Evolutionary conservation across 2,329 filamentous ascomycete species (phyloP).

Genomic region (Claviceps digitariae): DNA sequence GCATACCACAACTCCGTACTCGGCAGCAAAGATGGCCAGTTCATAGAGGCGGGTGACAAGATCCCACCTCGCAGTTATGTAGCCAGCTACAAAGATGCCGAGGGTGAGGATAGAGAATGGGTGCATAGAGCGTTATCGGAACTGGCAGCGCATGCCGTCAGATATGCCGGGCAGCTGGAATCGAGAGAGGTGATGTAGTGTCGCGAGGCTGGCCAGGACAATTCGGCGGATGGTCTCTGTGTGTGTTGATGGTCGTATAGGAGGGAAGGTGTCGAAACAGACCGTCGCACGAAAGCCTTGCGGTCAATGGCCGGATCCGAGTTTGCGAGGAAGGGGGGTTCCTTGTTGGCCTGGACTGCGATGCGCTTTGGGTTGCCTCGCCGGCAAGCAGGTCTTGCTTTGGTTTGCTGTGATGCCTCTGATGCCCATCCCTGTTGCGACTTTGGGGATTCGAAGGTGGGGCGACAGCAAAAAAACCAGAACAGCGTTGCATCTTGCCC

Average conservation of each 20-base stretch:
- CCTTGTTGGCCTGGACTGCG: not conserved
- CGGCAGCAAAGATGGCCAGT: slow-evolving; percentile 92
- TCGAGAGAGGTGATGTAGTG: not conserved
- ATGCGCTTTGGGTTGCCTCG: slow-evolving; percentile 1
- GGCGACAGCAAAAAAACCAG: not conserved
- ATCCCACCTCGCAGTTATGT: slow-evolving; percentile 98
- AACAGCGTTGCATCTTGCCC: not conserved
- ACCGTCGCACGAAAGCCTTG: not conserved
- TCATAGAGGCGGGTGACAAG: slow-evolving; percentile 95
- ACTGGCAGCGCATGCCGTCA: slow-evolving; percentile 30
- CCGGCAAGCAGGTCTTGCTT: not conserved
- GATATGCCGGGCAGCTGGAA: slow-evolving; percentile 1
- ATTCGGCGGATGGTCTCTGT: not conserved
- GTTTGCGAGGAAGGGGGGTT: not conserved
- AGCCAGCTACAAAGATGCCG: slow-evolving; percentile 98
- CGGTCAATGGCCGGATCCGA: not conserved
- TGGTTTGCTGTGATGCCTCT: not conserved
- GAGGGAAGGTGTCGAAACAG: not conserved
- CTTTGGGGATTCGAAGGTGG: slow-evolving; percentile 3
- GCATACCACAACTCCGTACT: slow-evolving; percentile 86
- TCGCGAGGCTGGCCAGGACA: slow-evolving; percentile 1
- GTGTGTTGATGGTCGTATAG: not conserved
- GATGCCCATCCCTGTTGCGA: slow-evolving; percentile 3
- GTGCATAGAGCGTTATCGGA: slow-evolving; percentile 63
- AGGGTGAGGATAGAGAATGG: slow-evolving; percentile 91